These are phyloP conservation scores for Aschersonia sp. DNA, from an alignment of 2,329 filamentous ascomycete genomes.

Conservation along the genomic window DNA sequence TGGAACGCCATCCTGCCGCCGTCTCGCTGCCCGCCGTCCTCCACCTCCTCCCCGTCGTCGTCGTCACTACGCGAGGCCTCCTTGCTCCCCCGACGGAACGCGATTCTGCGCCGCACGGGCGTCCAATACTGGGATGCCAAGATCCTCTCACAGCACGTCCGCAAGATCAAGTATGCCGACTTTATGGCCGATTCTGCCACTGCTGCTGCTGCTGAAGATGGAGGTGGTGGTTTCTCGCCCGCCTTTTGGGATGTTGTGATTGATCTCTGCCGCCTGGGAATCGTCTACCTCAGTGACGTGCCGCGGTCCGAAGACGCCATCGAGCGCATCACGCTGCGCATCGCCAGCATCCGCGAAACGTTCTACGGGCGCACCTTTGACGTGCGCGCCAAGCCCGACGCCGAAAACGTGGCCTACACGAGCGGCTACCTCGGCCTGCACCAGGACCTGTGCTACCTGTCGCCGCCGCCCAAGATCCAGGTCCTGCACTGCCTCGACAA, in stretches of 20 bases:
- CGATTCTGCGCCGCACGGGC: slow-evolving; percentile 17
- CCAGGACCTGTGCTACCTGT: slow-evolving; percentile 84
- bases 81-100: slow-evolving; percentile 9
- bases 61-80: slow-evolving; percentile 6
- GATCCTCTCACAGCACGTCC: slow-evolving; percentile 24
- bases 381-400: slow-evolving; percentile 64
- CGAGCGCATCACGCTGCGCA: slow-evolving; percentile 50
- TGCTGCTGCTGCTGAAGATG: slow-evolving; percentile 8
- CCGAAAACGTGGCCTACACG: slow-evolving; percentile 89
- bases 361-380: slow-evolving; percentile 91
- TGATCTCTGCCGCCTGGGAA: slow-evolving; percentile 49
- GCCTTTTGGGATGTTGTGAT: slow-evolving; percentile 45
- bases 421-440: slow-evolving; percentile 70
- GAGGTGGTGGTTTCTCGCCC: slow-evolving; percentile 10
- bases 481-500: slow-evolving; percentile 82
- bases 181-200: slow-evolving; percentile 39
- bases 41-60: too few relatives aligned
- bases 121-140: slow-evolving; percentile 26
- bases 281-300: slow-evolving; percentile 64
- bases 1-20: slow-evolving; percentile 18
- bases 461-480: slow-evolving; percentile 66
- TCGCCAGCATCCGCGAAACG: slow-evolving; percentile 69
- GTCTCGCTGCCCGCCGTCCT: not conserved
- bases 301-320: slow-evolving; percentile 55
- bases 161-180: slow-evolving; percentile 50